Conservation (phyloP, 2,329 filamentous ascomycete species). For the Pezicula carpinea region DNA sequence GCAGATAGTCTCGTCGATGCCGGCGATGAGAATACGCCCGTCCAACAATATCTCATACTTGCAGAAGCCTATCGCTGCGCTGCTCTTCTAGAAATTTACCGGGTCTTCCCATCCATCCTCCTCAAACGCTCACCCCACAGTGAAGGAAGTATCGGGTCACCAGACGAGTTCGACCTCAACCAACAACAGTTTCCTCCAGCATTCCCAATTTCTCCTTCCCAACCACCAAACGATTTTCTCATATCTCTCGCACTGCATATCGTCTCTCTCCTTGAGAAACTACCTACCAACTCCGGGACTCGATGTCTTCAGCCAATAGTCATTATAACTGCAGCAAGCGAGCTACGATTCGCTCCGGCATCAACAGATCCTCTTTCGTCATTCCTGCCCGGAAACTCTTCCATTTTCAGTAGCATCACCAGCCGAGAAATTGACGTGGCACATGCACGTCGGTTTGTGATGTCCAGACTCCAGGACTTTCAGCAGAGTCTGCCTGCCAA, state of each 20-base stretch:
- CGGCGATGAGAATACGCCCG: constrained; percentile 25
- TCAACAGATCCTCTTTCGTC: background rate
- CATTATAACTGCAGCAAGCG: constrained; percentile 19
- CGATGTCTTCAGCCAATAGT: constrained; percentile 25
- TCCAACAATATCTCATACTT: constrained; percentile 25
- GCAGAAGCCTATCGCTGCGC: constrained; percentile 25
- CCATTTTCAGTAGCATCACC: constrained; percentile 18
- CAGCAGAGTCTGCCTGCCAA: constrained; percentile 23
- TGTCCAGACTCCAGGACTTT: constrained; percentile 22
- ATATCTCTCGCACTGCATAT: constrained; percentile 23
- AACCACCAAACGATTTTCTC: constrained; percentile 20
- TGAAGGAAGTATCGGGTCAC: background rate
- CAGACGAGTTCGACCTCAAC: background rate
- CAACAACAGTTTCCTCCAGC: constrained; percentile 1
- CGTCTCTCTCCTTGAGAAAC: constrained; percentile 21
- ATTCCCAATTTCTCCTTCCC: constrained; percentile 1
- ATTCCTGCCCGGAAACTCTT: background rate
- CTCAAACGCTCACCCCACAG: constrained; percentile 12
- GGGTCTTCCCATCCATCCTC: constrained; percentile 21
- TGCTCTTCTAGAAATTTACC: constrained; percentile 22
- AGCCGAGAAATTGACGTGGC: constrained; percentile 23
- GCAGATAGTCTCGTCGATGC: constrained; percentile 20
- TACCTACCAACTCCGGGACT: constrained; percentile 21
- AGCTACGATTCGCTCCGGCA: constrained; percentile 18
- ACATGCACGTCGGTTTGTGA: constrained; percentile 19